Evolutionary conservation across 2,329 filamentous ascomycete species (phyloP).

Genomic region (Clonostachys rhizophaga): DNA sequence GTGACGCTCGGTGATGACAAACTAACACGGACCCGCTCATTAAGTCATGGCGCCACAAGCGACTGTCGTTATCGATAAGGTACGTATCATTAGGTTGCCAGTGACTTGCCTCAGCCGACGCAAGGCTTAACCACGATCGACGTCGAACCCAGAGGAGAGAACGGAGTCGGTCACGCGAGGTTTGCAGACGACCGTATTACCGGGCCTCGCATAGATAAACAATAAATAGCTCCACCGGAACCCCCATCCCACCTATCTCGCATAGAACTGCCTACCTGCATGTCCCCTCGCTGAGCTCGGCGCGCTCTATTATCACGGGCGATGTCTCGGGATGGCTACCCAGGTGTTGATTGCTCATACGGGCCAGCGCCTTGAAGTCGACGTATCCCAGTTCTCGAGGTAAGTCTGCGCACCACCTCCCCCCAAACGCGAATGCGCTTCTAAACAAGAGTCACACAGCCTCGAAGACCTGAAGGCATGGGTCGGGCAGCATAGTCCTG

Average conservation of each 20-base stretch:
- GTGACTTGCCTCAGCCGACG: no score
- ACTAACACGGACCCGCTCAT: no score
- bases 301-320: conserved; percentile 15
- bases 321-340: conserved; percentile 73
- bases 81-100: no score
- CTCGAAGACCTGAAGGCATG: conserved; percentile 82
- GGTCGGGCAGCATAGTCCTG: conserved; percentile 69
- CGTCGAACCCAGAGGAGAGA: no score
- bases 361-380: conserved; percentile 78
- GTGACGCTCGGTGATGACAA: no score
- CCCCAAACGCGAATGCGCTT: conserved; percentile 1
- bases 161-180: conserved; percentile 1
- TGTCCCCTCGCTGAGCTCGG: not conserved
- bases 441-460: conserved; percentile 32
- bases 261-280: not conserved
- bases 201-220: no score
- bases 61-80: no score
- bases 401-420: conserved; percentile 29
- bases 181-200: not conserved
- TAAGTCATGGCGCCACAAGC: no score
- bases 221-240: no score
- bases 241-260: no score
- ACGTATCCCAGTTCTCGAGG: conserved; percentile 72
- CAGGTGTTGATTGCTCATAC: conserved; percentile 90
- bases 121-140: no score